phyloP scores from a whole-genome alignment of 2,329 filamentous ascomycete genomes.

The Microdochium trichocladiopsis region DNA sequence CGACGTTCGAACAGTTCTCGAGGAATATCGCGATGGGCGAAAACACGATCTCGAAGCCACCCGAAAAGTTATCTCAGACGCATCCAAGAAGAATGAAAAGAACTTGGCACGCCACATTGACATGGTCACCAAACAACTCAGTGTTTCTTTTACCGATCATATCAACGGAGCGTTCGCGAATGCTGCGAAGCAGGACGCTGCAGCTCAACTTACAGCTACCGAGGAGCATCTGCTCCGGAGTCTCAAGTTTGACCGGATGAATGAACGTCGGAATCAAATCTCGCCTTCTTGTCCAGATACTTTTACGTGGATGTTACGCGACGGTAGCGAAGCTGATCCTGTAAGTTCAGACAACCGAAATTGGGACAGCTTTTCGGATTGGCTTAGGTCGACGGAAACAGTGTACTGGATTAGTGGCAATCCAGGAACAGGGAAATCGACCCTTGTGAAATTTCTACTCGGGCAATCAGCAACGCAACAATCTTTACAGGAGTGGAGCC shows the following conservation, averaged over 20 bases:
- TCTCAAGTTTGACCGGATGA: constrained; percentile 7
- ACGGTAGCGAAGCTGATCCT: not conserved
- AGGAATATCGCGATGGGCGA: too few relatives aligned
- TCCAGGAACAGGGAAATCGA: not conserved
- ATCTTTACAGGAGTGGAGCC: not conserved
- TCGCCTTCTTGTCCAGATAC: constrained; percentile 3
- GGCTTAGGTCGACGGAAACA: not conserved
- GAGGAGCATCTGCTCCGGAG: constrained; percentile 4
- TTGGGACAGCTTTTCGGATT: not conserved
- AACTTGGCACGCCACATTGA: too few relatives aligned
- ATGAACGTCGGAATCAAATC: constrained; percentile 7
- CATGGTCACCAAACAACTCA: too few relatives aligned
- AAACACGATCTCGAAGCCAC: too few relatives aligned
- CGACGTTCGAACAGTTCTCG: too few relatives aligned
- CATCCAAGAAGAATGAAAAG: too few relatives aligned
- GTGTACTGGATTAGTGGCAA: not conserved
- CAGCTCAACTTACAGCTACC: not conserved
- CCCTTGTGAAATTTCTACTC: not conserved
- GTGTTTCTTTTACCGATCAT: not conserved
- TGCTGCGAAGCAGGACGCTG: not conserved
- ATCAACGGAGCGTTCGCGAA: not conserved
- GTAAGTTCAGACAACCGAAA: not conserved
- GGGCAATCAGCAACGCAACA: not conserved
- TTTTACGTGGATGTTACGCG: constrained; percentile 4
- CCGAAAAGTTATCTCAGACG: too few relatives aligned